Conservation (phyloP, 805 yeast species). For the Wickerhamia fluorescens region DNA sequence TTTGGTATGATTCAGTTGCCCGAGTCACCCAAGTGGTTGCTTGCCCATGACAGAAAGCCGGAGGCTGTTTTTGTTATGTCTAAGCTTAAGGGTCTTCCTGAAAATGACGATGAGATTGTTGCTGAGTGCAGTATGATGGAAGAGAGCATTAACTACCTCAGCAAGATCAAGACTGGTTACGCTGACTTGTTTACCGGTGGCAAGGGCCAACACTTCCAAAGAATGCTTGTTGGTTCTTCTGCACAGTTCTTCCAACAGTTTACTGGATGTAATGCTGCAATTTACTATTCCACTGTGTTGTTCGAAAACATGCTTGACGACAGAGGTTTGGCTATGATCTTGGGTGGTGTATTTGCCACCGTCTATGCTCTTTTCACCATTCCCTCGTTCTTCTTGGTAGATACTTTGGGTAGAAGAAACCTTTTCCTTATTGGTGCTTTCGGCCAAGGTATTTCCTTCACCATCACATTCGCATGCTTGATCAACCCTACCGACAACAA, state of each 20-base stretch:
- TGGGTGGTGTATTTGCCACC: conserved; percentile 26
- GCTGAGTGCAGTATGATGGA: conserved; percentile 17
- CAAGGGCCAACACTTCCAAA: conserved; percentile 18
- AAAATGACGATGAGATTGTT: conserved; percentile 12
- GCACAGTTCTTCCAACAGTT: conserved; percentile 22
- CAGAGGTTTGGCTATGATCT: conserved; percentile 16
- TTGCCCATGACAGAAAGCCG: conserved; percentile 15
- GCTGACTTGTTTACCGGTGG: conserved; percentile 19
- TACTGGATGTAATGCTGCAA: conserved; percentile 28
- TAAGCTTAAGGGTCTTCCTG: conserved; percentile 8
- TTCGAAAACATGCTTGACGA: conserved; percentile 20
- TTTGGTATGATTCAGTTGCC: conserved; percentile 16
- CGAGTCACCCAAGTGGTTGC: conserved; percentile 22
- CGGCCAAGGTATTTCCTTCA: conserved; percentile 25
- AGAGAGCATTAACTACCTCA: conserved; percentile 13
- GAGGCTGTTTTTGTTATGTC: conserved; percentile 16
- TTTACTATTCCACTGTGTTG: conserved; percentile 28
- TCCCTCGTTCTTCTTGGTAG: conserved; percentile 28
- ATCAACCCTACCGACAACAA: conserved; percentile 12
- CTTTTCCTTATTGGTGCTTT: conserved; percentile 26
- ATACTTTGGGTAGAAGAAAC: conserved; percentile 28
- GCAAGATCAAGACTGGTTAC: conserved; percentile 16
- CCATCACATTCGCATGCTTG: conserved; percentile 20
- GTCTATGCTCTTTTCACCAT: conserved; percentile 24
- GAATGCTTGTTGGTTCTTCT: conserved; percentile 18